Conservation (phyloP, 2,329 filamentous ascomycete genomes). For the Aspergillus fumigatus region DNA sequence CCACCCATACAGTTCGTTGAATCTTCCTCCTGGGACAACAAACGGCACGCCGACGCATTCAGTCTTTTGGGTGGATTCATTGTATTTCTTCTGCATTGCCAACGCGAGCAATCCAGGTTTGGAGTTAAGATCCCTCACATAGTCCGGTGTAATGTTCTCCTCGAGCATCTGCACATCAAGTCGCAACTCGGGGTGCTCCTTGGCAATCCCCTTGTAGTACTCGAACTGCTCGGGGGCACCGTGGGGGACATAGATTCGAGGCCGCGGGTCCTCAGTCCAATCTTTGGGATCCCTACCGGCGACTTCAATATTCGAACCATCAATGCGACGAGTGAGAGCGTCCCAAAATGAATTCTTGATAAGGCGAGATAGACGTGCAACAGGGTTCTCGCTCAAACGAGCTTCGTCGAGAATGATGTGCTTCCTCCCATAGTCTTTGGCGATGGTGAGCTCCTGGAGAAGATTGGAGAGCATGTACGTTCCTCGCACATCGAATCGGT, state of each 20-base stretch:
- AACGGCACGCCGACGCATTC: constrained; percentile 80
- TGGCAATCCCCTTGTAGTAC: constrained; percentile 80
- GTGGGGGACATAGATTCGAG: constrained; percentile 83
- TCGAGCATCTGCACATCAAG: constrained; percentile 79
- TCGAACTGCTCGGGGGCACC: constrained; percentile 82
- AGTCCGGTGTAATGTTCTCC: constrained; percentile 68
- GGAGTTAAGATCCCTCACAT: constrained; percentile 76
- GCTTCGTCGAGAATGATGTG: constrained; percentile 88
- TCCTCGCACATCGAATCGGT: constrained; percentile 84
- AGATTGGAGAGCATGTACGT: constrained; percentile 98
- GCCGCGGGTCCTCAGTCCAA: constrained; percentile 84
- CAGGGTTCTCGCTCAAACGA: constrained; percentile 90
- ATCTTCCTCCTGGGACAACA: constrained; percentile 93
- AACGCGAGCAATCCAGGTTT: constrained; percentile 87
- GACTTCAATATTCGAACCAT: constrained; percentile 72
- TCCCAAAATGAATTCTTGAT: constrained; percentile 93
- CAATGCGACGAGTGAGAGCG: constrained; percentile 81
- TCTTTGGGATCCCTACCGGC: constrained; percentile 91
- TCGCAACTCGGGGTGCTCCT: constrained; percentile 73
- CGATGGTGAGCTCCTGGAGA: constrained; percentile 87
- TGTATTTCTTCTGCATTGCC: constrained; percentile 72
- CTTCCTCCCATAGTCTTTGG: constrained; percentile 83
- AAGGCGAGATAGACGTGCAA: constrained; percentile 77
- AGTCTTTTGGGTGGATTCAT: constrained; percentile 64
- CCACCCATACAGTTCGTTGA: constrained; percentile 99